Evolutionary conservation across 768 basidiomycete genomes (phyloP).

Genomic region (Roridomyces roridus): DNA sequence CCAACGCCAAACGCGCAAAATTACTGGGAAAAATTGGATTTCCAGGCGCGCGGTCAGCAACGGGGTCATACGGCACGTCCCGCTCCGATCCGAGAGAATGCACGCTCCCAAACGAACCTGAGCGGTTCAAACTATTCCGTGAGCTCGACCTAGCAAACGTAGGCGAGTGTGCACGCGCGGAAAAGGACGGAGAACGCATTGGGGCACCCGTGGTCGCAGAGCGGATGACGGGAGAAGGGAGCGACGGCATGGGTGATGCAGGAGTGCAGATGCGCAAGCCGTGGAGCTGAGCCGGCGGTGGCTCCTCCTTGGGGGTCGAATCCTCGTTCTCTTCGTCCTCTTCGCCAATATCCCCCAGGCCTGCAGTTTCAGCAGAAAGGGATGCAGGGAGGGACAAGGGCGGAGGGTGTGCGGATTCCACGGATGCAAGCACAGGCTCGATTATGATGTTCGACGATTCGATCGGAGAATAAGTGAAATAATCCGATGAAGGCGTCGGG

Average conservation of each 20-base stretch:
- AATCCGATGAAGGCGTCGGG: slow-evolving; percentile 21
- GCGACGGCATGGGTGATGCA: slow-evolving; percentile 16
- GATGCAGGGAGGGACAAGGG: slow-evolving; percentile 41
- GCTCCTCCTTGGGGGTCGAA: slow-evolving; percentile 6
- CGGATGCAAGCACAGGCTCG: slow-evolving; percentile 58
- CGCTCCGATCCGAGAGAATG: slow-evolving; percentile 4
- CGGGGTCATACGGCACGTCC: slow-evolving; percentile 49
- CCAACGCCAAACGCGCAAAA: slow-evolving; percentile 70
- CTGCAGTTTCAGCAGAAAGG: slow-evolving; percentile 32
- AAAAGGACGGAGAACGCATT: slow-evolving; percentile 31
- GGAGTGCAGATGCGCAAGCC: slow-evolving; percentile 60
- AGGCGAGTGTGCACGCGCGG: slow-evolving; percentile 32
- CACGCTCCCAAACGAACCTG: slow-evolving; percentile 26
- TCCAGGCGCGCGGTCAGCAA: slow-evolving; percentile 72
- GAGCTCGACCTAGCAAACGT: slow-evolving; percentile 17
- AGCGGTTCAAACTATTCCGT: slow-evolving; percentile 12
- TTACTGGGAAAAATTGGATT: slow-evolving; percentile 84
- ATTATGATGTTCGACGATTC: slow-evolving; percentile 37
- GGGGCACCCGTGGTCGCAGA: slow-evolving; percentile 21
- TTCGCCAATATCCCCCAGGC: slow-evolving; percentile 67
- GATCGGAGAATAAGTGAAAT: slow-evolving; percentile 23
- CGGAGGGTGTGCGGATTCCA: slow-evolving; percentile 38
- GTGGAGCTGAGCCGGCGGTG: slow-evolving; percentile 52
- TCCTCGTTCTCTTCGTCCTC: slow-evolving; percentile 67
- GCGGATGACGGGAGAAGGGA: slow-evolving; percentile 28